Base-by-base conservation (phyloP, 1,284 basidiomycete genomes). In the Marasmius sp. region DNA sequence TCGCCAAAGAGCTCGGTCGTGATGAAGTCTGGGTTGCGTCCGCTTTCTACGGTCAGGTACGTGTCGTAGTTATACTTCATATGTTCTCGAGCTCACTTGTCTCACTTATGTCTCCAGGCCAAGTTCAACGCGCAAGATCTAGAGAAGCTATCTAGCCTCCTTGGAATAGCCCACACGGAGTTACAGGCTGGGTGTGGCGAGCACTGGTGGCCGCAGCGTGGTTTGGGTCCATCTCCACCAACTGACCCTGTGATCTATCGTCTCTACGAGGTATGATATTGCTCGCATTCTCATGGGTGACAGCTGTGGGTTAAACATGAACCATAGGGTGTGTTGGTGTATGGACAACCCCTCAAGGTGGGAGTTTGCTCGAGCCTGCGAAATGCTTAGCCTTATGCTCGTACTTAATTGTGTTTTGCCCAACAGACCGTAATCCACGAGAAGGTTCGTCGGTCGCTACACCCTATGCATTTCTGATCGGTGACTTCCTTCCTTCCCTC, bases 11-110 rank as follows among this genome's bases (percentile, higher is more conserved):
- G 12, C 81, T 95, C 62, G 85, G 83, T n/a, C 87, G 84, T 69
- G 90, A 93, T 68, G 93, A 96, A 73, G 84, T 95, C 43, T 96
- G 92, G 92, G 84, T 93, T n/a, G 93, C 93, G 1, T 86, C 93
- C 0, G 83, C 91, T 47, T 93, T 95, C 76, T 95, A 93, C 68
- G 93, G 91, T 8, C 92, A 94, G 79, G 89, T 88, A 63, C 36
- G 79, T 27, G 27, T 27, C 5, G 27, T 5, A 5, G 27, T 27
- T 5, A 27, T 27, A 27, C 27, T 27, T 27, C 27, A 27, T 37
- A 48, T 12, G 3, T 38, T 10, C 27, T 6, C 2, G 36, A 27
- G 4, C 38, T 56, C 57, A 48, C 12, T 52, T 27, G 27, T 27
- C 27, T 27, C 27, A 27, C 27, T 5, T 27, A 27, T 27, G 2